These are phyloP conservation scores for Paramecium pentaurelia DNA, from an alignment of 73 alveolate genomes.

Conservation along the genomic window DNA sequence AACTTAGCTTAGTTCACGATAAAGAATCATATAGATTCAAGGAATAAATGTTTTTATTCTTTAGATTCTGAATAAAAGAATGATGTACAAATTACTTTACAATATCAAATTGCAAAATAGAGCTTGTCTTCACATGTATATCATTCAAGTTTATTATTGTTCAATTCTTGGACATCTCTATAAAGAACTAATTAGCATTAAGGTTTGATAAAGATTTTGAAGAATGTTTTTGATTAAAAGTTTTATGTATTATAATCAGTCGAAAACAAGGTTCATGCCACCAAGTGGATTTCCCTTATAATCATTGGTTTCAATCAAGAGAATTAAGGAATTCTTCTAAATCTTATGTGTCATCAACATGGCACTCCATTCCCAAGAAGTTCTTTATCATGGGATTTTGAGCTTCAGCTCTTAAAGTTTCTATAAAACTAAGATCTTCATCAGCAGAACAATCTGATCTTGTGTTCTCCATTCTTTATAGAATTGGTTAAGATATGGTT, in stretches of 20 bases:
- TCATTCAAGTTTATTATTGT: background rate
- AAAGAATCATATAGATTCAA: background rate
- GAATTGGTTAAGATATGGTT: background rate
- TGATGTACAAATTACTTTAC: background rate
- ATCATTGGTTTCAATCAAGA: background rate
- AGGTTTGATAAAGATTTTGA: background rate
- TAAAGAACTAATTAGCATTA: background rate
- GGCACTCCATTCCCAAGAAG: background rate
- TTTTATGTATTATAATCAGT: background rate
- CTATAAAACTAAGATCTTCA: background rate
- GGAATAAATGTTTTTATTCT: background rate
- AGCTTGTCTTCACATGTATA: background rate
- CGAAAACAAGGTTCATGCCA: background rate
- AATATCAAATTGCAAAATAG: background rate
- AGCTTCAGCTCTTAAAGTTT: background rate
- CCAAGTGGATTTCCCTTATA: background rate
- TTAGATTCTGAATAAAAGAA: background rate
- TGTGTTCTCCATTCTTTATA: background rate
- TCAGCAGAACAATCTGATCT: conserved; percentile 18
- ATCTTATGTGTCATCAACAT: background rate
- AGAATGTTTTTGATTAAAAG: background rate
- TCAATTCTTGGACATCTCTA: background rate
- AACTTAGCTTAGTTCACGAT: background rate
- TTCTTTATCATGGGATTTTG: conserved; percentile 19
- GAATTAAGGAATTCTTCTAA: conserved; percentile 11